These are phyloP conservation scores for Gastroboletus turbinatus DNA, from an alignment of 1,284 basidiomycete species.

Conservation along the genomic window DNA sequence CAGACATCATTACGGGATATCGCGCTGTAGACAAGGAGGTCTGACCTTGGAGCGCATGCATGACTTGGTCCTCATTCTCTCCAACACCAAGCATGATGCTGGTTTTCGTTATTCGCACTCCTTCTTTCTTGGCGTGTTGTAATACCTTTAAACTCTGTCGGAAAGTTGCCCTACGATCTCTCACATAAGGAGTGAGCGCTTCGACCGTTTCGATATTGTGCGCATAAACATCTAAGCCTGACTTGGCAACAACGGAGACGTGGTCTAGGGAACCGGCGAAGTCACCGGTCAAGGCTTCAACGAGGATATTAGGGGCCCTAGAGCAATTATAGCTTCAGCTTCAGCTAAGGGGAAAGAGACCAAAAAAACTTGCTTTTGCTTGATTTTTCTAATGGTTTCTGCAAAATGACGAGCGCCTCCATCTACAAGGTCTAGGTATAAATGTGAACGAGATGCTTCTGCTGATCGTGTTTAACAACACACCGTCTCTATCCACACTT, in stretches of 20 bases:
- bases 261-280: constrained; percentile 80
- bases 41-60: constrained; percentile 81
- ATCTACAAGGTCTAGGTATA: constrained; percentile 76
- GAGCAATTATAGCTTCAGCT: background rate
- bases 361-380: constrained; percentile 70
- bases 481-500: constrained; percentile 95
- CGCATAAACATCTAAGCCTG: constrained; percentile 96
- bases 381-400: constrained; percentile 92
- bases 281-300: constrained; percentile 96
- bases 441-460: constrained; percentile 3
- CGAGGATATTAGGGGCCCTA: constrained; percentile 91
- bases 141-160: constrained; percentile 87
- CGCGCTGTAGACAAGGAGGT: constrained; percentile 1
- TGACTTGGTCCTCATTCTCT: constrained; percentile 83
- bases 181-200: constrained; percentile 89
- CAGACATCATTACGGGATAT: background rate
- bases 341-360: background rate
- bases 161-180: constrained; percentile 93
- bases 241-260: constrained; percentile 83
- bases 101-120: constrained; percentile 92
- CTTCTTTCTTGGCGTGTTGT: constrained; percentile 77
- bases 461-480: constrained; percentile 3
- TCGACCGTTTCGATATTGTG: constrained; percentile 98
- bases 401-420: constrained; percentile 95
- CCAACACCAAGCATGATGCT: constrained; percentile 99